phyloP scores from a whole-genome alignment of 1,139 yeast genomes.

The Trichomonascaceae sp. region DNA sequence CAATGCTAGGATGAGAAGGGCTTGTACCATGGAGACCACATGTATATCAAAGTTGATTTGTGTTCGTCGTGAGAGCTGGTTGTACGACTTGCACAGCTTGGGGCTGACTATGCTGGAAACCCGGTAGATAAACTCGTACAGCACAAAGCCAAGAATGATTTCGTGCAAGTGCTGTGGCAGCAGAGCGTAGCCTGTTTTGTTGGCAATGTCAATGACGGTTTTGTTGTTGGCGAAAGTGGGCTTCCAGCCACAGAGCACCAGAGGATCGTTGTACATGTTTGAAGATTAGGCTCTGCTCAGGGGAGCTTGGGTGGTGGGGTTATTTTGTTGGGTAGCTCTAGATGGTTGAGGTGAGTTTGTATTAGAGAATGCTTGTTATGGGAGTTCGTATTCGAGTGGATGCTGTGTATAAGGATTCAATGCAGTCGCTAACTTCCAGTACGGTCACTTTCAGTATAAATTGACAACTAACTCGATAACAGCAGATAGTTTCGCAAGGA shows the following conservation, averaged over 20 bases:
- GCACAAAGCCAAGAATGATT: conserved; percentile 31
- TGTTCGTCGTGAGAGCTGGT: conserved; percentile 32
- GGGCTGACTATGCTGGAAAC: conserved; percentile 36
- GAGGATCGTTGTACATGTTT: conserved; percentile 5
- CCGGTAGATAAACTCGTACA: conserved; percentile 34
- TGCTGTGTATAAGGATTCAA: no score
- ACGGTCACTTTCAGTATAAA: no score
- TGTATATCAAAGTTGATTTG: conserved; percentile 75
- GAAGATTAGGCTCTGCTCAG: no score
- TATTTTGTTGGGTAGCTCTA: no score
- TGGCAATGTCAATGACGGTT: conserved; percentile 3
- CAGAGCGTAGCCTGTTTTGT: conserved; percentile 15
- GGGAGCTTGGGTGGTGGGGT: no score
- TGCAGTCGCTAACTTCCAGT: no score
- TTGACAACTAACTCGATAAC: no score
- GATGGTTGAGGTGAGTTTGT: no score
- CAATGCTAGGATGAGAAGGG: conserved; percentile 41
- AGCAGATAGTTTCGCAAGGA: no score
- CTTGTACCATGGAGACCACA: conserved; percentile 77
- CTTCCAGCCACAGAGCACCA: conserved; percentile 1
- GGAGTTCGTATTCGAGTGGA: no score
- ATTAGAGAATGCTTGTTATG: no score
- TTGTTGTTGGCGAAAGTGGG: conserved; percentile 1
- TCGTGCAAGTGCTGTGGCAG: conserved; percentile 40
- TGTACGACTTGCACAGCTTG: conserved; percentile 36